Evolutionary conservation across 2,329 filamentous ascomycete species (phyloP), one percentile per base, ranked within the genome.

Genomic region (Amauroascus verrucosus): DNA sequence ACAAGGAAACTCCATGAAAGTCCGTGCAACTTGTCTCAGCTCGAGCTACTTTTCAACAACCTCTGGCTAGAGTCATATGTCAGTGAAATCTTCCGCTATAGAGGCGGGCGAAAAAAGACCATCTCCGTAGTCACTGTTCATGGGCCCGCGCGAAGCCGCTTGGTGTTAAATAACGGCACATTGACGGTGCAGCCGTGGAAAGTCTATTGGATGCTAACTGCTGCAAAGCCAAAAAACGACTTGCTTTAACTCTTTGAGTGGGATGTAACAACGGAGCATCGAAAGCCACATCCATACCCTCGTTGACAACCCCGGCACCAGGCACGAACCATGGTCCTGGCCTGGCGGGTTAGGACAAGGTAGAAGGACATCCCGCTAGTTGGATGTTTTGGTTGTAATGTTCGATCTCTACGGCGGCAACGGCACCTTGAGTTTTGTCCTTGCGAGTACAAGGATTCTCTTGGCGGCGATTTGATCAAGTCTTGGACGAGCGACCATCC

Each of bases 221-320:
- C 30, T 45, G 49, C 28, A 45, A 33, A 11, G 14, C n/a, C n/a
- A n/a, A n/a, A n/a, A n/a, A n/a, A n/a, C n/a, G n/a, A n/a, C n/a
- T n/a, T n/a, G n/a, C n/a, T n/a, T n/a, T n/a, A n/a, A n/a, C n/a
- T n/a, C n/a, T n/a, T 26, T 52, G 50, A 40, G 45, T 37, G 50
- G n/a, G 45, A 52, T 52, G 26, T 18, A n/a, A n/a, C n/a, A n/a
- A n/a, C n/a, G n/a, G n/a, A n/a, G n/a, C n/a, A 45, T 52, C 41
- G 6, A 37, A 45, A 45, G 35, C 18, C 14, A 35, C 22, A 35
- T 30, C n/a, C 6, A 11, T 5, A n/a, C 24, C 40, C 38, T 26
- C 45, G 48, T 45, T 20, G 40, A 46, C 50, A 52, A 46, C 50
- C 50, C 50, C 40, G 41, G 50, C 50, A 45, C 32, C 41, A 28